Percentiles rank a stretch among this genome's conserved stretches.
These are phyloP conservation scores for Trypethelium eluteriae DNA, from an alignment of 495 filamentous ascomycete genomes.

Conservation along the genomic window DNA sequence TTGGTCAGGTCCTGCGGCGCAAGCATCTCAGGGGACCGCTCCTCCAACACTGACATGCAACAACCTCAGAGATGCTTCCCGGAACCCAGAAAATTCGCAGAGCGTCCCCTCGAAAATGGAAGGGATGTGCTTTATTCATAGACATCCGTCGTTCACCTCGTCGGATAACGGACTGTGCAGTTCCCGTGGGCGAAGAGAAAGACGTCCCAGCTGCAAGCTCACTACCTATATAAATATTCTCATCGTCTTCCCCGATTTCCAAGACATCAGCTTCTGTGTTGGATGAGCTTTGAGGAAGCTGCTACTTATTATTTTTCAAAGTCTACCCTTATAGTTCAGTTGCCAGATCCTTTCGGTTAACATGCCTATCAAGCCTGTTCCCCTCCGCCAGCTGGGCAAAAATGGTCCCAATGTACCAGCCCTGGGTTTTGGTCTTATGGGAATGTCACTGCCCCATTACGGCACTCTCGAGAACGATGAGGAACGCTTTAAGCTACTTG, in stretches of 20 bases:
- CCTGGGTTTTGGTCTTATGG: constrained; percentile 50
- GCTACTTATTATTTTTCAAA: too few relatives aligned
- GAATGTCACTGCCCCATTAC: constrained; percentile 36
- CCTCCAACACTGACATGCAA: background rate
- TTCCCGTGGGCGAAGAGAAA: too few relatives aligned
- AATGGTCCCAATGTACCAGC: constrained; percentile 47
- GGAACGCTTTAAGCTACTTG: constrained; percentile 45
- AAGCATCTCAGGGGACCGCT: background rate
- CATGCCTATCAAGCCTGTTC: constrained; percentile 7
- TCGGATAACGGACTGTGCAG: too few relatives aligned
- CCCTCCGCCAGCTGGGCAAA: constrained; percentile 38
- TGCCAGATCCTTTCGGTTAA: background rate
- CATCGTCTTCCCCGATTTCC: background rate
- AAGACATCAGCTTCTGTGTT: background rate
- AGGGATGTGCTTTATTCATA: too few relatives aligned
- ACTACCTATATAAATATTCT: background rate
- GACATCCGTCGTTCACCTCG: too few relatives aligned
- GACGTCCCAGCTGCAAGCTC: background rate
- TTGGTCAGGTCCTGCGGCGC: background rate
- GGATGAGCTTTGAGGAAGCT: too few relatives aligned
- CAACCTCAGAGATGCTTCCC: background rate
- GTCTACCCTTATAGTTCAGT: background rate
- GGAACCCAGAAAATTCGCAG: background rate
- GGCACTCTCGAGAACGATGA: constrained; percentile 37
- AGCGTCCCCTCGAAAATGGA: too few relatives aligned